These are phyloP conservation scores for Aspergillus incahuasiensis DNA, from an alignment of 495 filamentous ascomycete species.

Conservation along the genomic window DNA sequence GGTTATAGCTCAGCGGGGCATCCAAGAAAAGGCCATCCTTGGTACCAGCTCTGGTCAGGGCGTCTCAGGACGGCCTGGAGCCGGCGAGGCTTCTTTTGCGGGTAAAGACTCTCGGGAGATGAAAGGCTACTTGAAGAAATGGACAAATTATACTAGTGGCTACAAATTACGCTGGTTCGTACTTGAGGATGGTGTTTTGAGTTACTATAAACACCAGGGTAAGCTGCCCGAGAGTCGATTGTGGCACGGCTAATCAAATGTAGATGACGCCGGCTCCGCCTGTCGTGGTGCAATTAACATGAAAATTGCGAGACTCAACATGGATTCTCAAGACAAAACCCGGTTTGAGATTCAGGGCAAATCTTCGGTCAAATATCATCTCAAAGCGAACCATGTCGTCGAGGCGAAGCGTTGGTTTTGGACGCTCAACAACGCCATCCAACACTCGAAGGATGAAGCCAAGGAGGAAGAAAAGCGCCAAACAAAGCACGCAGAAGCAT, in stretches of 20 bases:
- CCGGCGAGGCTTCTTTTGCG: conserved; percentile 60
- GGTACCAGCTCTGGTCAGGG: conserved; percentile 65
- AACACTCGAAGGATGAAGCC: conserved; percentile 96
- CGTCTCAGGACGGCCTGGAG: conserved; percentile 44
- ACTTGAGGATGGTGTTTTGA: conserved; percentile 92
- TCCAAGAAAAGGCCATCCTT: conserved; percentile 93
- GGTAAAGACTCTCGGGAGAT: conserved; percentile 89
- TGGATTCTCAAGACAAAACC: conserved; percentile 95
- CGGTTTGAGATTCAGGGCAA: conserved; percentile 97
- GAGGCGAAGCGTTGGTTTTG: conserved; percentile 73
- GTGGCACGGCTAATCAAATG: conserved; percentile 1
- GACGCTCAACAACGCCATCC: conserved; percentile 97
- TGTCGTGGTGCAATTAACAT: conserved; percentile 98
- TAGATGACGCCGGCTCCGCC: conserved; percentile 66
- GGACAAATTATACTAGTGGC: conserved; percentile 96
- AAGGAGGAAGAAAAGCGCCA: conserved; percentile 78
- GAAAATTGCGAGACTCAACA: conserved; percentile 88
- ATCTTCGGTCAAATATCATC: conserved; percentile 96
- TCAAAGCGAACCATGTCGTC: conserved; percentile 88
- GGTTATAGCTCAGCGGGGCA: conserved; percentile 86
- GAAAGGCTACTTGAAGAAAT: conserved; percentile 98
- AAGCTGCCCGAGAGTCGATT: conserved; percentile 11
- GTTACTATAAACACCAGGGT: conserved; percentile 98
- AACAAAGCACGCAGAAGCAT: conserved; percentile 64
- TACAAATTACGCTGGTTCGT: conserved; percentile 98